Conservation (phyloP, 2,329 filamentous ascomycete species). For the Neoascochyta sp. region DNA sequence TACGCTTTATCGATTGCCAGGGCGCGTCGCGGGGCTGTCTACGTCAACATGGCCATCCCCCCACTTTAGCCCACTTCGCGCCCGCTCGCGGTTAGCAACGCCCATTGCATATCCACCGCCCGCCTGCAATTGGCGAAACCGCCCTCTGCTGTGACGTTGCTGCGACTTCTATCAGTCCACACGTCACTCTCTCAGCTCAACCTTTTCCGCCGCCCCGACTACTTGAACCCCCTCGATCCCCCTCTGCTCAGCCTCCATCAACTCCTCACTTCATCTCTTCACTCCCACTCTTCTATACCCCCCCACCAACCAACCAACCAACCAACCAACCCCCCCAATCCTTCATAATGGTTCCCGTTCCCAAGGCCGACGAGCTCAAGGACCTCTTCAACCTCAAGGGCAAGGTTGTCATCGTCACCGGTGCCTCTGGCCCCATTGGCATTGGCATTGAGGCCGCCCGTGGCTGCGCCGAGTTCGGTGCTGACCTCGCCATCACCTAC, state of each 20-base stretch:
- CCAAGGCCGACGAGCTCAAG: slow-evolving; percentile 55
- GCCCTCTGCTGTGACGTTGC: neutral
- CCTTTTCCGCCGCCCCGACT: slow-evolving; percentile 19
- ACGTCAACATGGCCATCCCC: no score
- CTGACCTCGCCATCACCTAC: slow-evolving; percentile 65
- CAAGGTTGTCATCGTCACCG: slow-evolving; percentile 52
- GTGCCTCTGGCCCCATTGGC: slow-evolving; percentile 59
- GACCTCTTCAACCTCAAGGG: slow-evolving; percentile 55
- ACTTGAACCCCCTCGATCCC: slow-evolving; percentile 35
- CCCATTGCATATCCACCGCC: no score
- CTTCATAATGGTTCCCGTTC: slow-evolving; percentile 49
- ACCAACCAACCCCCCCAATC: no score
- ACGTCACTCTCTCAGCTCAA: slow-evolving; percentile 26
- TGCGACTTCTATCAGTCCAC: slow-evolving; percentile 9
- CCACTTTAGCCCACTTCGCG: no score
- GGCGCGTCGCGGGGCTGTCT: no score
- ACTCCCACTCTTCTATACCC: slow-evolving; percentile 4
- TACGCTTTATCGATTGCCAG: no score
- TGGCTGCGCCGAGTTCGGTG: slow-evolving; percentile 62
- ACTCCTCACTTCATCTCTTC: slow-evolving; percentile 11
- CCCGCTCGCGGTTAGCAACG: no score
- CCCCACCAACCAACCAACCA: slow-evolving; percentile 37
- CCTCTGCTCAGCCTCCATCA: slow-evolving; percentile 9
- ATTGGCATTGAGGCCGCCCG: slow-evolving; percentile 66
- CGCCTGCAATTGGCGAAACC: slow-evolving; percentile 17